phyloP scores from a whole-genome alignment of 495 filamentous ascomycete species.

The Aspergillus hancockii region DNA sequence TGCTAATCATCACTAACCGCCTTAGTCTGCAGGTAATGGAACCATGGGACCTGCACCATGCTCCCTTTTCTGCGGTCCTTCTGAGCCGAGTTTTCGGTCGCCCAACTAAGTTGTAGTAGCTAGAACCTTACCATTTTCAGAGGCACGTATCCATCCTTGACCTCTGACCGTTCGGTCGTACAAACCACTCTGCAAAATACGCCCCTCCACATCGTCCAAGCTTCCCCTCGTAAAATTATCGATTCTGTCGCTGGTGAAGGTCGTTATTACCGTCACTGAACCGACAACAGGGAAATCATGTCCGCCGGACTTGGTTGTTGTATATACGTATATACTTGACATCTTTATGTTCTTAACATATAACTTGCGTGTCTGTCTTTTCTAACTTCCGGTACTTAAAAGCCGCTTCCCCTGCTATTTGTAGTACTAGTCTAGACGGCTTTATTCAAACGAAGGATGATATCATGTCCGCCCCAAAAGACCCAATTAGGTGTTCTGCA shows the following conservation, averaged over 20 bases:
- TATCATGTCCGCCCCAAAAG: not conserved
- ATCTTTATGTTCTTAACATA: not conserved
- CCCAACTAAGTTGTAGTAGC: constrained; percentile 7
- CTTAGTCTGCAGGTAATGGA: constrained; percentile 14
- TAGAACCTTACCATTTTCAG: constrained; percentile 15
- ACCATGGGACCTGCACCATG: constrained; percentile 15
- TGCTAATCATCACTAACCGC: constrained; percentile 24
- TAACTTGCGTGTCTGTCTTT: not conserved
- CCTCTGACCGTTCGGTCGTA: constrained; percentile 9
- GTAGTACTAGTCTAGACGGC: not conserved
- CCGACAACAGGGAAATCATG: not conserved
- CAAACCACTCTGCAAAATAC: constrained; percentile 13
- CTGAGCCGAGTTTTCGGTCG: constrained; percentile 20
- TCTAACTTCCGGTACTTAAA: not conserved
- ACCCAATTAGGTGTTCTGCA: constrained; percentile 2
- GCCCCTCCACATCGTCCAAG: constrained; percentile 5
- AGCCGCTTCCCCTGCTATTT: not conserved
- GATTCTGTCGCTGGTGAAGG: not conserved
- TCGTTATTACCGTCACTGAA: not conserved
- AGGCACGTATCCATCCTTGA: constrained; percentile 11
- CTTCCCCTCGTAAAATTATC: constrained; percentile 10
- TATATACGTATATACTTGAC: not conserved
- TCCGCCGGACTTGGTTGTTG: not conserved
- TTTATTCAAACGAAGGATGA: not conserved
- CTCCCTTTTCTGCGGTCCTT: constrained; percentile 14